Percentiles rank a stretch among this genome's conserved stretches.
These are phyloP conservation scores for Chytridium lagenaria DNA, from an alignment of 371 early-diverging fungal genomes.

Conservation along the genomic window DNA sequence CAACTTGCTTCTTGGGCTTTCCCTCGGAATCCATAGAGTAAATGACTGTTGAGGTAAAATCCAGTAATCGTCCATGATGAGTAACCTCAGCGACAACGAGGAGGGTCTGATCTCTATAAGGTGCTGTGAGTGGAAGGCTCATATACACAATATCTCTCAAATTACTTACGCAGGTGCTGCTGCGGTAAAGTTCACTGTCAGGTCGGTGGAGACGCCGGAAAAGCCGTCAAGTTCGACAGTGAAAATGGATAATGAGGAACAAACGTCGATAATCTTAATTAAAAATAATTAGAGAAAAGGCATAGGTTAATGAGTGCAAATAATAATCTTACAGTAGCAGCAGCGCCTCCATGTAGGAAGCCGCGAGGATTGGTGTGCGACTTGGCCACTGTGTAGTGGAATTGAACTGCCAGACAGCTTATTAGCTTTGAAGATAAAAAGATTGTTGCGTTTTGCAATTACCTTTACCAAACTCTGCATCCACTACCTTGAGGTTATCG, in stretches of 20 bases:
- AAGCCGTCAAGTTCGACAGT: slow-evolving; percentile 5
- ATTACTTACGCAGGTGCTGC: neutral
- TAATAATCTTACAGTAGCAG: slow-evolving; percentile 1
- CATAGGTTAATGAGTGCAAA: neutral
- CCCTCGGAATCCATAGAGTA: slow-evolving; percentile 4
- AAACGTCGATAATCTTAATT: slow-evolving; percentile 11
- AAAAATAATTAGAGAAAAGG: no score
- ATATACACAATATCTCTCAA: no score
- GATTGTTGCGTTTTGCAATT: neutral
- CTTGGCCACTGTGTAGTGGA: neutral
- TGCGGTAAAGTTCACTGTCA: neutral
- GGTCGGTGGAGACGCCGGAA: slow-evolving; percentile 7
- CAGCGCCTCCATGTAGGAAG: slow-evolving; percentile 2
- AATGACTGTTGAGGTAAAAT: neutral
- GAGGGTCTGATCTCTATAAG: neutral
- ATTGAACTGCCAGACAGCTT: neutral
- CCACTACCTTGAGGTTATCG: slow-evolving; percentile 1
- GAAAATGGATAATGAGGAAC: slow-evolving; percentile 6
- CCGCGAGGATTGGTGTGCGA: neutral
- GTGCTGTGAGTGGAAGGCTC: no score
- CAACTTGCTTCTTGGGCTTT: slow-evolving; percentile 7
- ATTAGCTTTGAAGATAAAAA: neutral
- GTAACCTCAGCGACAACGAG: slow-evolving; percentile 5
- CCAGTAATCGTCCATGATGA: slow-evolving; percentile 4
- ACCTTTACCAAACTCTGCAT: slow-evolving; percentile 12